These are phyloP conservation scores for Scutellaria baicalensis DNA, from an alignment of 257 asterid genomes.

Conservation along the genomic window DNA sequence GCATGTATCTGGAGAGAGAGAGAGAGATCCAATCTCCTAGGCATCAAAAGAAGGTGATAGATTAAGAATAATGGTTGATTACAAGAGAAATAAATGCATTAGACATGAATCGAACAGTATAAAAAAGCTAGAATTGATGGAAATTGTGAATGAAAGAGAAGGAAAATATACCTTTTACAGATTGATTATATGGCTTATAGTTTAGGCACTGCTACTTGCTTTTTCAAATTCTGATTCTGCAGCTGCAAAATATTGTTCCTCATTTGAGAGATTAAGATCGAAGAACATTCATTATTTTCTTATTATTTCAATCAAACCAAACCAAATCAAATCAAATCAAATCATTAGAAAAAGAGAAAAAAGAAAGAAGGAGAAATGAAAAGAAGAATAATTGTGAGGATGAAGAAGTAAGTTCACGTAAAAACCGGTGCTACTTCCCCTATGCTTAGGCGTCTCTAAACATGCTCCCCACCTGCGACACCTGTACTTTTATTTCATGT, in stretches of 20 bases:
- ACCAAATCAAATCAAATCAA: no score
- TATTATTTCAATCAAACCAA: no score
- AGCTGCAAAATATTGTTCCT: neutral
- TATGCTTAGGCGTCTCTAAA: neutral
- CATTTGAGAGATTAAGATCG: neutral
- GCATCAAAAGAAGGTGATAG: neutral
- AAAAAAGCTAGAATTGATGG: neutral
- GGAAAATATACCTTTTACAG: conserved; percentile 1
- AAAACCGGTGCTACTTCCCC: conserved; percentile 21
- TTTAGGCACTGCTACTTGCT: neutral
- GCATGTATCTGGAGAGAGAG: neutral
- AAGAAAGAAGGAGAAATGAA: conserved; percentile 11
- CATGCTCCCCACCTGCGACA: conserved; percentile 10
- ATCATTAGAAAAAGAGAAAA: neutral
- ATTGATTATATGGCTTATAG: neutral
- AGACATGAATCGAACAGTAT: neutral
- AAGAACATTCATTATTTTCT: neutral
- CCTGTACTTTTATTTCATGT: neutral
- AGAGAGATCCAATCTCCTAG: neutral
- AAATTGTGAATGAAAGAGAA: neutral
- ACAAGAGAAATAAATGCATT: neutral
- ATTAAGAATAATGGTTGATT: neutral
- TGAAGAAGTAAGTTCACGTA: conserved; percentile 13
- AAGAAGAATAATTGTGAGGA: conserved; percentile 16
- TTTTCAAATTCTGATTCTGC: neutral